These are phyloP conservation scores for Ampelomyces quisqualis DNA, from an alignment of 2,329 filamentous ascomycete species.

Conservation along the genomic window DNA sequence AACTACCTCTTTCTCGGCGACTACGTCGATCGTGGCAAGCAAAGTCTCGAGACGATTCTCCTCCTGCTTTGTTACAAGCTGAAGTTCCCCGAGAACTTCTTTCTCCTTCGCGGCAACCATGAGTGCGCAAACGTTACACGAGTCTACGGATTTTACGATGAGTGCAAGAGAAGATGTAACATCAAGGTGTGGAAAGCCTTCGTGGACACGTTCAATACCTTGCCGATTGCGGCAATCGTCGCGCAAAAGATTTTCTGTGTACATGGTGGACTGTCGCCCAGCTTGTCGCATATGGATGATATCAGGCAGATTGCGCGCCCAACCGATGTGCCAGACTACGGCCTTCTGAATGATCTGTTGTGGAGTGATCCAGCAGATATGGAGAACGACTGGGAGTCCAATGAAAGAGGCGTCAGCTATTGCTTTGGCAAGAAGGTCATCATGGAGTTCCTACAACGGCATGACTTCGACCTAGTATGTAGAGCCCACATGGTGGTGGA, in stretches of 20 bases:
- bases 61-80: constrained; percentile 94
- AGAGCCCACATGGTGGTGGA: constrained; percentile 99
- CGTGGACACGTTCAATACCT: constrained; percentile 91
- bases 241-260: constrained; percentile 98
- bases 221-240: constrained; percentile 95
- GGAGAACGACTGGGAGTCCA: constrained; percentile 97
- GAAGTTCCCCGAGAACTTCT: constrained; percentile 97
- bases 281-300: constrained; percentile 94
- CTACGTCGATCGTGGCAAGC: constrained; percentile 95
- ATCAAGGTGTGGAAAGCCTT: constrained; percentile 99
- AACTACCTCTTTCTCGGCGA: constrained; percentile 96
- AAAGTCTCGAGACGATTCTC: constrained; percentile 91
- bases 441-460: constrained; percentile 87
- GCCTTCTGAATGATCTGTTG: constrained; percentile 87
- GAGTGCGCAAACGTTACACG: constrained; percentile 95
- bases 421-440: constrained; percentile 99
- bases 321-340: constrained; percentile 96
- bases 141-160: constrained; percentile 97
- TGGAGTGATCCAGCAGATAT: constrained; percentile 99
- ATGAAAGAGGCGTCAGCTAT: constrained; percentile 95
- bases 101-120: constrained; percentile 89
- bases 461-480: constrained; percentile 97
- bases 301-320: constrained; percentile 94
- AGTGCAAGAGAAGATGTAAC: constrained; percentile 94
- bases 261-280: constrained; percentile 90